Conservation (phyloP, 345 rosid genomes). For the Boechera stricta region DNA sequence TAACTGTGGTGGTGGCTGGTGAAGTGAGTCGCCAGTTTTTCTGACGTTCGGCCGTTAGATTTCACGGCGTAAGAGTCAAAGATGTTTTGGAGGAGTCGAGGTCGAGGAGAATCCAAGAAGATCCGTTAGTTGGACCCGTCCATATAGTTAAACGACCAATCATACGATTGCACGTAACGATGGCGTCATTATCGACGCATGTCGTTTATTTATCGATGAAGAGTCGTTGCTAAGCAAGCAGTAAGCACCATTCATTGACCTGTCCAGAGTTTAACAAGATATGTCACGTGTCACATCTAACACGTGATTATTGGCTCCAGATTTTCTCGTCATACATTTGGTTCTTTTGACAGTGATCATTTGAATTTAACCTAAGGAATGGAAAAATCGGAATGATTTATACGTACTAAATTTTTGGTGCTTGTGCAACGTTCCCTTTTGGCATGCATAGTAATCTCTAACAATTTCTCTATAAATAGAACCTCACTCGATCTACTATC, state of each 20-base stretch:
- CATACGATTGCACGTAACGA: neutral
- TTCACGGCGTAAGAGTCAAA: constrained; percentile 20
- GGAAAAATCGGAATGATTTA: no score
- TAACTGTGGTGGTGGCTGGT: constrained; percentile 2
- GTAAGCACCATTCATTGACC: neutral
- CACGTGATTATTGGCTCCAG: no score
- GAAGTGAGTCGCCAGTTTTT: constrained; percentile 11
- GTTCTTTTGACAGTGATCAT: no score
- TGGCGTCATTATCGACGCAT: neutral
- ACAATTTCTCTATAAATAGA: no score
- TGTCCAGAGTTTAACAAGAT: no score
- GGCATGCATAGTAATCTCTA: no score
- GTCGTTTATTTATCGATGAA: neutral
- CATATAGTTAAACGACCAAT: constrained; percentile 6
- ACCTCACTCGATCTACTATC: no score
- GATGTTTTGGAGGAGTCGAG: neutral
- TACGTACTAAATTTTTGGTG: no score
- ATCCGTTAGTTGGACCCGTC: constrained; percentile 8
- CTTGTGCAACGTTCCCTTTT: no score
- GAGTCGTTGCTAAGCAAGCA: constrained; percentile 9
- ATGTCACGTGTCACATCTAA: no score
- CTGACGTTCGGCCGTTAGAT: constrained; percentile 5
- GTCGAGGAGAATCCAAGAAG: neutral
- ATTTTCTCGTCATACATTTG: no score
- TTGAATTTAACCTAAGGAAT: no score